Evolutionary conservation across 805 yeast species (phyloP), one percentile per base, ranked within the genome.

Genomic region (Wickerhamomyces subpelliculosus): DNA sequence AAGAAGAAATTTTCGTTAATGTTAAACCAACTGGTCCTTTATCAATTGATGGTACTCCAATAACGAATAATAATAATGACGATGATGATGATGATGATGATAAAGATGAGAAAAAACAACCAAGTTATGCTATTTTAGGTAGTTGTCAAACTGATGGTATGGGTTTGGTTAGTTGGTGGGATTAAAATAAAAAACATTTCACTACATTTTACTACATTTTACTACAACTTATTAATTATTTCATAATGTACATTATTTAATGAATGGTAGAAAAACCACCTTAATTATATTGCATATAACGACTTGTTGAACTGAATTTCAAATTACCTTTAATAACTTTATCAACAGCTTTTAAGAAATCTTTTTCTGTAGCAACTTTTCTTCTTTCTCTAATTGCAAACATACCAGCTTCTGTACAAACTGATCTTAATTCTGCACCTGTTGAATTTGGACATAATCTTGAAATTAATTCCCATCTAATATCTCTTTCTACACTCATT

Each of bases 321-420:
- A 89, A 80, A 70, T 93, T 90, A 54, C 98, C 97, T 74, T 90
- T 93, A 57, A 93, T 93, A 43, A 93, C 99, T 72, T 93, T 93
- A 55, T 93, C 98, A 33, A 93, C 99, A 25, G 98, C 96, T 51
- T 90, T 88, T 54, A 93, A 70, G 73, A 93, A 93, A 63, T 93
- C 99, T 72, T 93, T 93, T 62, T 93, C 99, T 21, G 95, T 83
- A 27, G 98, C 97, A 31, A 93, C 96, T 70, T 93, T 93, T 68
- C 98, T 78, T 65, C 99, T 80, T 16, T 97, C 96, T 55, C 99
- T 79, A 39, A 93, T 93, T 32, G 99, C 98, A 71, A 89, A 93
- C 98, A 93, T 93, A 54, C 99, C 99, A 4, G 98, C 98, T 64
- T 93, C 99, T 1, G 98, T 93, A 64, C 98, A 93, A 14, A 93